Conservation (phyloP, 202 grass and related monocot species). For the Setaria viridis region DNA sequence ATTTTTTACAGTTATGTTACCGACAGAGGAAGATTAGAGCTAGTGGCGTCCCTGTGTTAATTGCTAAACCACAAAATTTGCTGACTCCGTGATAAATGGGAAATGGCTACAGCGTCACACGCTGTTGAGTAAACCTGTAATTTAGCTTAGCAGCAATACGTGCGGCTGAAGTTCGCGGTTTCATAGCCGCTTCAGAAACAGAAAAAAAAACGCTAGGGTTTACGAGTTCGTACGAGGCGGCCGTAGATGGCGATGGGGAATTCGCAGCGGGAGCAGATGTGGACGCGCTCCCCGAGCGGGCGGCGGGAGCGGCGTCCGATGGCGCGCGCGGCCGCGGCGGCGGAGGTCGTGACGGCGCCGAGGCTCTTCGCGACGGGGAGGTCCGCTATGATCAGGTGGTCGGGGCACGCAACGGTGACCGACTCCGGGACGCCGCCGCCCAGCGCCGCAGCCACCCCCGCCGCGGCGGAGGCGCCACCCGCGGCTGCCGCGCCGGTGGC, state of each 20-base stretch:
- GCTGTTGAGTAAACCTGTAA: background rate
- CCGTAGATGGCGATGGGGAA: constrained; percentile 92
- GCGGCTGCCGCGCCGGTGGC: constrained; percentile 43
- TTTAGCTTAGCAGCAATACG: background rate
- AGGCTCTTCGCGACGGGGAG: constrained; percentile 95
- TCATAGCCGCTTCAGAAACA: background rate
- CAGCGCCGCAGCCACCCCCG: constrained; percentile 24
- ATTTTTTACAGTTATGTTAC: background rate
- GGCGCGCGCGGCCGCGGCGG: constrained; percentile 56
- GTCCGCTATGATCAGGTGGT: constrained; percentile 93
- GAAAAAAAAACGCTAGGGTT: constrained; percentile 21
- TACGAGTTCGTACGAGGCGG: constrained; percentile 70
- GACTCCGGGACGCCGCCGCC: constrained; percentile 54
- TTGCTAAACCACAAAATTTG: background rate
- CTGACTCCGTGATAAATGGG: background rate
- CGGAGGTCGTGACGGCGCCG: constrained; percentile 76
- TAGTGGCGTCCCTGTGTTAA: background rate
- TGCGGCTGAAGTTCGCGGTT: background rate
- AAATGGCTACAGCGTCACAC: constrained; percentile 17
- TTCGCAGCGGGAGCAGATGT: constrained; percentile 93
- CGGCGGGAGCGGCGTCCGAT: constrained; percentile 85
- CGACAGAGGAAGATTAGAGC: background rate
- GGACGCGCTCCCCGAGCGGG: constrained; percentile 72
- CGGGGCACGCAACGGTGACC: constrained; percentile 89
- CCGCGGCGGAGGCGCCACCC: constrained; percentile 35